phyloP scores from a whole-genome alignment of 2,329 filamentous ascomycete species.

The Trichoderma breve region DNA sequence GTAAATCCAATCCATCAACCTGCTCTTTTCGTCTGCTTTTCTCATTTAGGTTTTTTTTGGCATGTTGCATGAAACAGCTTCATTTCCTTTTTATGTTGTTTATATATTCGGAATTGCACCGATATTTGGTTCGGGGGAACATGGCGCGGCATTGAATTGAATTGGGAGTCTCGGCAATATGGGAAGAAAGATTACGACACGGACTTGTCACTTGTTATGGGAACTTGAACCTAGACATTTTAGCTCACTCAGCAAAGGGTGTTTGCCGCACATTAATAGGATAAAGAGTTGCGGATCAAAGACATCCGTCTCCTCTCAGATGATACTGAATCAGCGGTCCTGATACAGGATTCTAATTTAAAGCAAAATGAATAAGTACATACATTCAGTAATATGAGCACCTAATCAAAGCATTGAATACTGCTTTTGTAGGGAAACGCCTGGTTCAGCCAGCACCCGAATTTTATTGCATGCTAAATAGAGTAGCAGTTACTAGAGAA shows the following conservation, averaged over 20 bases:
- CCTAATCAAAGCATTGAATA: no score
- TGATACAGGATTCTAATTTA: background rate
- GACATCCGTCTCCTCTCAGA: background rate
- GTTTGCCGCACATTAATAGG: background rate
- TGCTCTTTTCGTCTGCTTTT: background rate
- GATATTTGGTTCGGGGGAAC: background rate
- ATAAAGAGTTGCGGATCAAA: background rate
- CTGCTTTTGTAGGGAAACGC: no score
- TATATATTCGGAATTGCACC: background rate
- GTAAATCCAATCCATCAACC: background rate
- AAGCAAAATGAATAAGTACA: no score
- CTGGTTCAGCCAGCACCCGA: no score
- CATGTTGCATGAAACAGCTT: background rate
- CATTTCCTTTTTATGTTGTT: background rate
- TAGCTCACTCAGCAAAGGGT: constrained; percentile 5
- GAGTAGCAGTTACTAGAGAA: no score
- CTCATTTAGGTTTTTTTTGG: background rate
- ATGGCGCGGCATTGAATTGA: constrained; percentile 2
- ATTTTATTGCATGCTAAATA: no score
- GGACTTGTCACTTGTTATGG: background rate
- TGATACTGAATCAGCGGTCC: background rate
- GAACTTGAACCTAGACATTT: background rate
- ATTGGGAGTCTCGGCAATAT: constrained; percentile 12
- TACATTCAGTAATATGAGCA: no score
- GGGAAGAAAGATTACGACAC: background rate